Conservation (phyloP, 805 yeast genomes). For the Kluyveromyces siamensis region DNA sequence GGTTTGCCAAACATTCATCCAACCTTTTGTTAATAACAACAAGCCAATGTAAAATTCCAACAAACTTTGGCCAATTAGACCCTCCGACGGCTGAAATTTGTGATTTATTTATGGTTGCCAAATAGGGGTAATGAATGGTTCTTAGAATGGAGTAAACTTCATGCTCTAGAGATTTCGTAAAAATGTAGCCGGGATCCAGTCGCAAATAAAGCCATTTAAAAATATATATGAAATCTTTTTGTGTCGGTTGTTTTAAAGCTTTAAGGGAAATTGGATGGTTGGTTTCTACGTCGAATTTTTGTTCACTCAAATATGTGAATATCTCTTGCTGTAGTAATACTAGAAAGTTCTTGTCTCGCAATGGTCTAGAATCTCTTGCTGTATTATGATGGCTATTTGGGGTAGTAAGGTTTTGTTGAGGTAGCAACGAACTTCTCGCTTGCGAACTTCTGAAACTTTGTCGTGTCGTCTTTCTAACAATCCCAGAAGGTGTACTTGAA, state of each 20-base stretch:
- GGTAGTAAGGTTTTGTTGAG: constrained; percentile 1
- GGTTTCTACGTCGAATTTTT: constrained; percentile 67
- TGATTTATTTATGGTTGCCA: constrained; percentile 72
- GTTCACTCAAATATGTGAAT: constrained; percentile 49
- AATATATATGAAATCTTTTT: constrained; percentile 68
- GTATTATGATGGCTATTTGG: neutral
- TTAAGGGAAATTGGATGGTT: constrained; percentile 58
- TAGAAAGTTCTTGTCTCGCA: constrained; percentile 66
- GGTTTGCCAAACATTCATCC: constrained; percentile 24
- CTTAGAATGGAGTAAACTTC: constrained; percentile 66
- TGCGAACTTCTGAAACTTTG: constrained; percentile 13
- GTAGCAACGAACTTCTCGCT: constrained; percentile 9
- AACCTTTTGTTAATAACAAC: constrained; percentile 43
- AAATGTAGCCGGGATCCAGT: constrained; percentile 71
- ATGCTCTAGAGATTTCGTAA: constrained; percentile 58
- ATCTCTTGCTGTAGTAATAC: constrained; percentile 56
- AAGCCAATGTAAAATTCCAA: constrained; percentile 81
- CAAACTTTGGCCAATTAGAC: constrained; percentile 72
- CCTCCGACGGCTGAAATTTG: constrained; percentile 91
- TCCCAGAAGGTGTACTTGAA: constrained; percentile 2
- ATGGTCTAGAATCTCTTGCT: constrained; percentile 59
- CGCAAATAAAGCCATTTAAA: constrained; percentile 73
- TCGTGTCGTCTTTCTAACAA: neutral
- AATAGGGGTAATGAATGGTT: constrained; percentile 65
- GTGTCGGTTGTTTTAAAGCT: constrained; percentile 71